A percentile compares a stretch with the other conserved stretches of the same genome.
Conservation (phyloP, 306 rosid species). For the Corylus avellana region DNA sequence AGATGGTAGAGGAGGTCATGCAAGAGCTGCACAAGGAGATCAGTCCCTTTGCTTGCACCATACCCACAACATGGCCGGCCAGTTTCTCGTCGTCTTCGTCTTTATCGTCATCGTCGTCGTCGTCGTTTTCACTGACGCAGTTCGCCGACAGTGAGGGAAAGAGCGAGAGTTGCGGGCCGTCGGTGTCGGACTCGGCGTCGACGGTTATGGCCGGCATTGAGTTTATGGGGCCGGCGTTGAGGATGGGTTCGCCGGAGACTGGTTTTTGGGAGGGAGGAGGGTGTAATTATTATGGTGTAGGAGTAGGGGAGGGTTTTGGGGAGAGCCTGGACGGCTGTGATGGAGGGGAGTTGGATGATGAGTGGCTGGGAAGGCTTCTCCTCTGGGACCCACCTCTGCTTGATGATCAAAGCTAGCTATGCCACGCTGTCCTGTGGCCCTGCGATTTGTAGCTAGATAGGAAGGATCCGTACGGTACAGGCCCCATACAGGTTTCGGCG, state of each 20-base stretch:
- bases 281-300: background rate
- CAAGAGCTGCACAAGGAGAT: constrained; percentile 3
- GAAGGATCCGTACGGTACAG: no score
- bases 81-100: background rate
- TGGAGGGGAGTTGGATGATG: background rate
- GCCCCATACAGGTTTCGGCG: no score
- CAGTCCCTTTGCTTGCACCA: background rate
- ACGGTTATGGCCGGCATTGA: constrained; percentile 36
- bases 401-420: background rate
- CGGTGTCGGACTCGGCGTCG: constrained; percentile 32
- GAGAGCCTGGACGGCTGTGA: background rate
- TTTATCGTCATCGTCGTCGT: background rate
- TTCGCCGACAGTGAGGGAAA: background rate
- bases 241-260: background rate
- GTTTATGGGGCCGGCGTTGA: background rate
- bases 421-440: background rate
- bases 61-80: no score
- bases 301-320: background rate
- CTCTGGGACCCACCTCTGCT: background rate
- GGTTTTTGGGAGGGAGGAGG: background rate
- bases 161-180: constrained; percentile 39
- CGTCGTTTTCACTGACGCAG: no score
- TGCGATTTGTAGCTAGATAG: no score
- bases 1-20: constrained; percentile 7
- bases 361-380: background rate